phyloP scores from a whole-genome alignment of 805 yeast genomes.

The Brettanomyces sp. region DNA sequence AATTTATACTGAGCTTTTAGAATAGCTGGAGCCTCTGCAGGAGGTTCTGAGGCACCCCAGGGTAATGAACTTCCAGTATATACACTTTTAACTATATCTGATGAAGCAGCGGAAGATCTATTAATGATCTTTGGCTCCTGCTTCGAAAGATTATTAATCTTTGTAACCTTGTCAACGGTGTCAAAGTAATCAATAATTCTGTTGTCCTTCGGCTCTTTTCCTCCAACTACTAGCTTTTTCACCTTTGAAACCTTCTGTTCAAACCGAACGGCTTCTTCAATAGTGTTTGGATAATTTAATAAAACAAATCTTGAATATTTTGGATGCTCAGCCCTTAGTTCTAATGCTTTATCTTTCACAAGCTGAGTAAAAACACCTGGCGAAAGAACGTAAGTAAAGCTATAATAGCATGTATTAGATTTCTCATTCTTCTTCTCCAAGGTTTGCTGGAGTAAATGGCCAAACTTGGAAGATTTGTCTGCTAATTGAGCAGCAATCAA shows the following conservation, averaged over 20 bases:
- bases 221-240: constrained; percentile 28
- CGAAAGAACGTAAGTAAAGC: constrained; percentile 24
- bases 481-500: constrained; percentile 40
- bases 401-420: constrained; percentile 19
- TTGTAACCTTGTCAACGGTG: constrained; percentile 48
- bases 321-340: constrained; percentile 16
- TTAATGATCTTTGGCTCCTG: constrained; percentile 4
- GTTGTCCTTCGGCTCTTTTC: constrained; percentile 26
- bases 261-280: constrained; percentile 62
- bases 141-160: constrained; percentile 12
- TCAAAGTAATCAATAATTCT: constrained; percentile 56
- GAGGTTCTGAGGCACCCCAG: constrained; percentile 3
- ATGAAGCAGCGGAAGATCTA: not conserved
- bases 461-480: constrained; percentile 34
- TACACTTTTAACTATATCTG: not conserved
- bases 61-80: not conserved
- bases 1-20: constrained; percentile 13
- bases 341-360: constrained; percentile 27
- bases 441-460: constrained; percentile 41
- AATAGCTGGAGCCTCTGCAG: constrained; percentile 9
- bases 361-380: constrained; percentile 44
- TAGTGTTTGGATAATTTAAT: constrained; percentile 49
- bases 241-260: constrained; percentile 58
- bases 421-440: constrained; percentile 18
- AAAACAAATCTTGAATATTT: constrained; percentile 40